Evolutionary conservation across 352 stramenopile species (phyloP).

Genomic region (Globisporangium cylindrosporum): DNA sequence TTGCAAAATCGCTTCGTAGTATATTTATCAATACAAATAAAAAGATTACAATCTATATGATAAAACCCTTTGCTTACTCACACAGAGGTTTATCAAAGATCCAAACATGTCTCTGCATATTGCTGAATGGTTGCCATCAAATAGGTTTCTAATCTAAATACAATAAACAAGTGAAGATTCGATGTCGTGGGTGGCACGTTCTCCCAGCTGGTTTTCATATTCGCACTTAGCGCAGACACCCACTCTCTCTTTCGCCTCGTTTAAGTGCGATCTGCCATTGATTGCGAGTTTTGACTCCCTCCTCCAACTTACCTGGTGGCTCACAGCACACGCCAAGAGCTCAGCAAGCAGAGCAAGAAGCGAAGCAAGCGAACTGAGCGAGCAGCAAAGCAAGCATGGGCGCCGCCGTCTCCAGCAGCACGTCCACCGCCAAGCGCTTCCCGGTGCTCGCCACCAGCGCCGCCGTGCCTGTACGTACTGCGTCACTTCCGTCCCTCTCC

Average conservation of each 20-base stretch:
- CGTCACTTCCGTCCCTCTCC: not conserved
- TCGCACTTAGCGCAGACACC: not conserved
- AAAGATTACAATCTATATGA: no score
- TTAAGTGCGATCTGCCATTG: not conserved
- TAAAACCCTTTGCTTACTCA: no score
- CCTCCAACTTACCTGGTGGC: conserved; percentile 5
- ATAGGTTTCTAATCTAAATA: no score
- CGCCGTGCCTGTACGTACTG: conserved; percentile 38
- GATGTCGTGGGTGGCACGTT: not conserved
- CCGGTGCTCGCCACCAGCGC: conserved; percentile 70
- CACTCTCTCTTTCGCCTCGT: not conserved
- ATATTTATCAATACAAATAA: no score
- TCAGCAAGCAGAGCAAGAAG: conserved; percentile 3
- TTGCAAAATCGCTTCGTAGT: no score
- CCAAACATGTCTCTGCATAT: no score
- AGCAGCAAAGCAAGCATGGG: conserved; percentile 38
- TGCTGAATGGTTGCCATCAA: no score
- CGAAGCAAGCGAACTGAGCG: not conserved
- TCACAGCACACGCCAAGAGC: conserved; percentile 17
- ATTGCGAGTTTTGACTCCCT: not conserved
- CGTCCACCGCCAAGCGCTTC: conserved; percentile 28
- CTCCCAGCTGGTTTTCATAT: not conserved
- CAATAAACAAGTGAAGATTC: not conserved
- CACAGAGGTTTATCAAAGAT: no score
- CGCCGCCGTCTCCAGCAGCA: conserved; percentile 39